Percentiles rank a stretch among this genome's conserved stretches.
These are phyloP conservation scores for Aspergillus udagawae DNA, from an alignment of 2,329 filamentous ascomycete genomes.

Conservation along the genomic window DNA sequence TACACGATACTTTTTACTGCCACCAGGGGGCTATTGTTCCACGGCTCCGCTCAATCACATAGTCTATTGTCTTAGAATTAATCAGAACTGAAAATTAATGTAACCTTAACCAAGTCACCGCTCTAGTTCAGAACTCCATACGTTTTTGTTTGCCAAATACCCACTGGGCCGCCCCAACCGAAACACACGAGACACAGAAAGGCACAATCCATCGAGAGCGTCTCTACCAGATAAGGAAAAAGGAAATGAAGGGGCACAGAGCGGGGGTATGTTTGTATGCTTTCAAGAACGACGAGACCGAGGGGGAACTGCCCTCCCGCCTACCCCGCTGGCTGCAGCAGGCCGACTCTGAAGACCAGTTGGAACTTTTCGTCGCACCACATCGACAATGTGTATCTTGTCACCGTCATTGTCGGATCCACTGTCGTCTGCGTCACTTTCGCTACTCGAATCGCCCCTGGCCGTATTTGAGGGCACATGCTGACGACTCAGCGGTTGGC, in stretches of 20 bases:
- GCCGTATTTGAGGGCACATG: constrained; percentile 16
- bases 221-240: constrained; percentile 1
- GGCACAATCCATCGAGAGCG: constrained; percentile 4
- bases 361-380: constrained; percentile 23
- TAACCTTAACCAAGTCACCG: neutral
- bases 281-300: constrained; percentile 20
- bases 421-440: constrained; percentile 14
- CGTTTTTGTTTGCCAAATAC: constrained; percentile 4
- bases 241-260: constrained; percentile 8
- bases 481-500: constrained; percentile 13
- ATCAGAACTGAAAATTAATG: neutral
- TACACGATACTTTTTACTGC: neutral
- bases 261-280: neutral
- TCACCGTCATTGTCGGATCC: constrained; percentile 26
- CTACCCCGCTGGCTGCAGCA: constrained; percentile 6
- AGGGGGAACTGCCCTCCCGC: constrained; percentile 17
- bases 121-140: constrained; percentile 6
- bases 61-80: neutral
- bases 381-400: constrained; percentile 30
- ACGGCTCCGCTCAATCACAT: neutral
- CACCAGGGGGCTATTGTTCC: neutral
- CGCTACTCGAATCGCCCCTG: constrained; percentile 14
- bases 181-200: constrained; percentile 7
- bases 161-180: neutral
- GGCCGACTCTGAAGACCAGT: constrained; percentile 17